Evolutionary conservation across 768 basidiomycete genomes (phyloP), one percentile per base, ranked within the genome.

Genomic region (Tylopilus plumbeoviolaceoides): DNA sequence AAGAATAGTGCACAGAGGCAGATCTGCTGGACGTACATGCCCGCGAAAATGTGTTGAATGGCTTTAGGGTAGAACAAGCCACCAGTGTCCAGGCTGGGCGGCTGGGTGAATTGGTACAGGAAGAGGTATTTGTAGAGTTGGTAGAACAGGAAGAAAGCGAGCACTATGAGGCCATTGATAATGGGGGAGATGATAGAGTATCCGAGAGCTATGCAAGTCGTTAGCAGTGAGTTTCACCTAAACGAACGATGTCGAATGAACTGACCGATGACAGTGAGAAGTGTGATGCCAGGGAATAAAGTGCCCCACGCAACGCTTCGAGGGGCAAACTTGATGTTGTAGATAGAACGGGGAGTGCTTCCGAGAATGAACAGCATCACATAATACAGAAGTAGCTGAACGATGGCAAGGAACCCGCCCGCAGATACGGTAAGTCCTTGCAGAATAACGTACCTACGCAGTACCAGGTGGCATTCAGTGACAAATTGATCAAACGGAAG

Each of bases 51-150:
- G 63, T 98, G 97, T 45, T 90, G 84, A 25, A 98, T 82, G 5
- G 97, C 95, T 70, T 86, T 90, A 21, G 95, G 95, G 78, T 93
- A 98, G 77, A 97, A 98, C 45, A 91, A 66, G 0, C 97, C 97
- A 35, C 95, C 95, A 0, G 93, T 95, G 50, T 97, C 94, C 46
- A 73, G 73, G 5, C 78, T 70, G 0, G 78, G 65, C 4, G 85
- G 80, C 65, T 92, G 86, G 50, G 89, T 84, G 61, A 82, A 81
- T 55, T 81, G 83, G 75, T 83, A 93, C 48, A 90, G 74, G 79
- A 90, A 93, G 28, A 91, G 80, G 61, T 92, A 93, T 69, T 90
- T 91, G 79, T 89, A 92, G 33, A 91, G 70, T 54, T 83, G 73
- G 69, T 88, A 95, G 71, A 92, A 89, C 41, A 86, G 69, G 69